Percentiles rank a stretch among this genome's conserved stretches.
Evolutionary conservation across 176 grass and related monocot species (phyloP).

Genomic region (Rhynchospora pubera): DNA sequence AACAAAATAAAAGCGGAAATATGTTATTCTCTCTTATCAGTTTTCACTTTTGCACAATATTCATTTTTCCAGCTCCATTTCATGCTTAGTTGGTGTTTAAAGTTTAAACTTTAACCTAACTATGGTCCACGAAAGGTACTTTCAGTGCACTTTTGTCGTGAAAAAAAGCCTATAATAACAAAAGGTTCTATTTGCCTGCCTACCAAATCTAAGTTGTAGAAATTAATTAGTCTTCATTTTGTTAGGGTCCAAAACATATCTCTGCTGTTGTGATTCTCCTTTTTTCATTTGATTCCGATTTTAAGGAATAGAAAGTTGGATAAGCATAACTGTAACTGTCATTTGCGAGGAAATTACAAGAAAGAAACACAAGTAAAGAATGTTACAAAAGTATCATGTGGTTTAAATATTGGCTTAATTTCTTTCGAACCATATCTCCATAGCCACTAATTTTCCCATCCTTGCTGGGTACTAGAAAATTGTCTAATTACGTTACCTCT

Average conservation of each 20-base stretch:
- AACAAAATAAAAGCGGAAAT: background rate
- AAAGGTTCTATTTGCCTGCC: background rate
- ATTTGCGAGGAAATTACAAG: background rate
- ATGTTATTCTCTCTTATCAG: background rate
- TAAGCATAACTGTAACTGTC: background rate
- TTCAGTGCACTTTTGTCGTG: background rate
- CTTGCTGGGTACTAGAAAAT: background rate
- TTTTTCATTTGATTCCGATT: background rate
- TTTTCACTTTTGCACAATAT: background rate
- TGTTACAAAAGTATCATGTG: background rate
- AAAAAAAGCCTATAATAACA: background rate
- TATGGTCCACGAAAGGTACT: background rate
- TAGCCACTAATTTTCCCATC: too few relatives aligned
- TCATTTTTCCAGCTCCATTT: background rate
- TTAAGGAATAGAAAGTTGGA: background rate
- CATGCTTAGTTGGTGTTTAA: background rate
- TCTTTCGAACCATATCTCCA: background rate
- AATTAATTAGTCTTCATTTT: background rate
- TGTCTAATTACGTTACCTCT: background rate
- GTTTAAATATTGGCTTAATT: background rate
- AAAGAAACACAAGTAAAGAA: background rate
- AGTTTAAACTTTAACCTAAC: too few relatives aligned
- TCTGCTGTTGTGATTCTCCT: background rate
- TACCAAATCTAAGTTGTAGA: background rate
- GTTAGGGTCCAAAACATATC: background rate